Base-by-base conservation (phyloP, 2,329 filamentous ascomycete genomes). In the Rhinocladiella mackenziei region DNA sequence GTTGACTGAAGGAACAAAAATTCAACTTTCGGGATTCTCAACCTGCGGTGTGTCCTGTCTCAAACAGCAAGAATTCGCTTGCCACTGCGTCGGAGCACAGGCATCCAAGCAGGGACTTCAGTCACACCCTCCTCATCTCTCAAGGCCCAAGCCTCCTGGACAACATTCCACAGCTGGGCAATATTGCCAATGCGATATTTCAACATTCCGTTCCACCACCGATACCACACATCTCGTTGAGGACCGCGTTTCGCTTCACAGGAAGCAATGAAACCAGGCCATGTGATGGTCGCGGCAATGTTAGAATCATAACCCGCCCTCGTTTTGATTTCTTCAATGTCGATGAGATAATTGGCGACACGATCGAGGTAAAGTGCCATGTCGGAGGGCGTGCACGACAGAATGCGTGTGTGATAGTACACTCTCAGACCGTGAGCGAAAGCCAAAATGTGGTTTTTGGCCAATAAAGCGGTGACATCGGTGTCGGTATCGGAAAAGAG, bases 231-330 rank as follows among this genome's bases (percentile, higher is more conserved):
- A 6, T 48, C 25, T 14, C 51, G 51, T 14, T 38, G 19, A 4
- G 11, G 20, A 10, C 43, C 43, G 23, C 32, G 17, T 18, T 37
- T 29, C 6, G 55, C 50, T 32, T 57, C 55, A 26, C 55, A 57
- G 10, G 54, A 46, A 14, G 54, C 55, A 35, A 57, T 54, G 10
- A 57, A 57, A 8, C 47, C 55, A 5, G 55, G 53, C 55, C 55
- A 57, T 4, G 55, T 56, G 44, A 57, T 56, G 2, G 54, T 51
- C 4, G 55, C 55, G 9, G 48, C 41, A 9, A 47, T 29, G 34
- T 50, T 55, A 25, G 41, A 38, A 14, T 47, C 45, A 23, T 34
- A 34, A 6, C 43, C 37, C 11, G 48, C 44, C 8, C 33, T 18
- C 2, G 50, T 25, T 28, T 57, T 57, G 14, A 54, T 40, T 5